phyloP scores from a whole-genome alignment of 208 protist species.

The Vickermania ingenoplastis region DNA sequence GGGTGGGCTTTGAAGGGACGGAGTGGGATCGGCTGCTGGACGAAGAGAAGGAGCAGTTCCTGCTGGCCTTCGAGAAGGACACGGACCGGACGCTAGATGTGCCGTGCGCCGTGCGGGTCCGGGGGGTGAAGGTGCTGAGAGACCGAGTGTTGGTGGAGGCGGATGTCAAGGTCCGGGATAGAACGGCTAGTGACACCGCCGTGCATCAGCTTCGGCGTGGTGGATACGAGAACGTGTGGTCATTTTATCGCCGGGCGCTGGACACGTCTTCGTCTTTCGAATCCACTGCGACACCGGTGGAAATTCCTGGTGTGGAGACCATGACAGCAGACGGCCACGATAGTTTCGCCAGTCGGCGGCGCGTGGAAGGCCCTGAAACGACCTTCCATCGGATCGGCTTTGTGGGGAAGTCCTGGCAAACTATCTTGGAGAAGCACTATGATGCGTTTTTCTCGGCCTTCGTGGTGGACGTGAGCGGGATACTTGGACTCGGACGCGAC shows the following conservation, averaged over 20 bases:
- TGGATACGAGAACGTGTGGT: neutral
- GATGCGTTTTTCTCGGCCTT: slow-evolving; percentile 8
- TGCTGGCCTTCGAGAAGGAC: neutral
- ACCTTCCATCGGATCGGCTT: slow-evolving; percentile 23
- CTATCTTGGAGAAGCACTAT: neutral
- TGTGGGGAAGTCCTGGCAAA: slow-evolving; percentile 9
- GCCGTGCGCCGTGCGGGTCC: neutral
- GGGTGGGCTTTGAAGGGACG: neutral
- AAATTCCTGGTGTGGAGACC: neutral
- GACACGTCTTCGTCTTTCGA: neutral
- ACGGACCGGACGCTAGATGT: neutral
- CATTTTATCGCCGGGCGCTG: neutral
- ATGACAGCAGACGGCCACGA: neutral
- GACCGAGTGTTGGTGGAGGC: neutral
- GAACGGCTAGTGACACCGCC: neutral
- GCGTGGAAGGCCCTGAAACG: neutral
- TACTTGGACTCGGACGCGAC: slow-evolving; percentile 1
- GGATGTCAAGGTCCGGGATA: neutral
- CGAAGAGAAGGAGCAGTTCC: neutral
- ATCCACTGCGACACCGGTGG: neutral
- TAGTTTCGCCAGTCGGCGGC: neutral
- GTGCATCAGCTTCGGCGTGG: neutral
- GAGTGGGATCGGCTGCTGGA: neutral
- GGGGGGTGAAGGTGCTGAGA: neutral
- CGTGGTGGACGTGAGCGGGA: slow-evolving; percentile 9